Conservation (phyloP, 805 yeast genomes). For the Tetrapisispora namnaoensis region DNA sequence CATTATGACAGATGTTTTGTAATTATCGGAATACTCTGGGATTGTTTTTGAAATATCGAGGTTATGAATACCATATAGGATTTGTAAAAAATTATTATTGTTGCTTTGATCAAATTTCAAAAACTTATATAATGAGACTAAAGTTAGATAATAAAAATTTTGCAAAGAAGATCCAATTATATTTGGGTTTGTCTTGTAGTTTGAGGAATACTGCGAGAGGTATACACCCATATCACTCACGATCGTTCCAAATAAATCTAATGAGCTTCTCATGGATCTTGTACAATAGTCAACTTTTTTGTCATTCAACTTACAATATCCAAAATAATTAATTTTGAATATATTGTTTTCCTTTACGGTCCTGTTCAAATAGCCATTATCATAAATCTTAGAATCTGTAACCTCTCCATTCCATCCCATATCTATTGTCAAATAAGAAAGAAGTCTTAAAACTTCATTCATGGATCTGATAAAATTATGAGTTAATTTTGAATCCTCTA, state of each 20-base stretch:
- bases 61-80: slow-evolving; percentile 7
- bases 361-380: slow-evolving; percentile 22
- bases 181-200: slow-evolving; percentile 11
- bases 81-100: slow-evolving; percentile 13
- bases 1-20: slow-evolving; percentile 12
- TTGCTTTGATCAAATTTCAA: slow-evolving; percentile 10
- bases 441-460: slow-evolving; percentile 18
- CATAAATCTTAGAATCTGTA: slow-evolving; percentile 12
- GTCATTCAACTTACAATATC: slow-evolving; percentile 20
- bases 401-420: slow-evolving; percentile 18
- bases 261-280: slow-evolving; percentile 13
- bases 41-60: slow-evolving; percentile 1
- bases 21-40: slow-evolving; percentile 2
- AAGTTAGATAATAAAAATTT: slow-evolving; percentile 16
- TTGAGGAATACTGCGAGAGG: slow-evolving; percentile 16
- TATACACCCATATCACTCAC: slow-evolving; percentile 26
- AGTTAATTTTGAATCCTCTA: slow-evolving; percentile 16
- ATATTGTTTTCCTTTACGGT: slow-evolving; percentile 15
- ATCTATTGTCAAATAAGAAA: slow-evolving; percentile 25
- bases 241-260: slow-evolving; percentile 21
- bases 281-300: slow-evolving; percentile 14
- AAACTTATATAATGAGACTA: slow-evolving; percentile 14
- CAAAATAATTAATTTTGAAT: slow-evolving; percentile 20
- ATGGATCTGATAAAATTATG: slow-evolving; percentile 17
- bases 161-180: slow-evolving; percentile 21